Conservation (phyloP, 148 eudicot species). For the Spergularia marina region DNA sequence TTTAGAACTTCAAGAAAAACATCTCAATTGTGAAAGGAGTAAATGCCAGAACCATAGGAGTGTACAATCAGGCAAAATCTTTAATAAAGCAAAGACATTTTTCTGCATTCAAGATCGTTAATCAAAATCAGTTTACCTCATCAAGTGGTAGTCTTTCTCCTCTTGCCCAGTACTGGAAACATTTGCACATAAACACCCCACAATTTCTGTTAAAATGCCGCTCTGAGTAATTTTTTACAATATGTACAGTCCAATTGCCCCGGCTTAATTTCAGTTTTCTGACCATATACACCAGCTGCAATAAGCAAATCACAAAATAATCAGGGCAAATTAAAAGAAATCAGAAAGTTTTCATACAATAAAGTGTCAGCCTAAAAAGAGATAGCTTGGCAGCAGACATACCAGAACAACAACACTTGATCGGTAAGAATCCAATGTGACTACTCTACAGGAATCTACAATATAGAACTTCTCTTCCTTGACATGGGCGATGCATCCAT, state of each 20-base stretch:
- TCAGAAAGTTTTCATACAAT: background rate
- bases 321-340: background rate
- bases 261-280: background rate
- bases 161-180: constrained; percentile 8
- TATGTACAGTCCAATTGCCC: background rate
- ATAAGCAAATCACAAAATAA: background rate
- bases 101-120: background rate
- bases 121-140: background rate
- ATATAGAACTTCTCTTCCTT: background rate
- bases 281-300: constrained; percentile 7
- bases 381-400: background rate
- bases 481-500: constrained; percentile 14
- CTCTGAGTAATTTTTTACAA: background rate
- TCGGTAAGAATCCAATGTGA: background rate
- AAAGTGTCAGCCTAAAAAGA: background rate
- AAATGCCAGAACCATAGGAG: background rate
- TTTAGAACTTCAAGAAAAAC: background rate
- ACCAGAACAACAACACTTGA: constrained; percentile 5
- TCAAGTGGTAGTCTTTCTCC: constrained; percentile 12
- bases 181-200: constrained; percentile 13
- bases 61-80: background rate
- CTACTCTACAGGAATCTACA: background rate
- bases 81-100: background rate
- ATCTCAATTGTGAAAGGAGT: background rate
- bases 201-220: background rate